Percentiles rank a stretch among this genome's conserved stretches.
Conservation (phyloP, 1,139 yeast genomes). For the Lodderomyces theae region DNA sequence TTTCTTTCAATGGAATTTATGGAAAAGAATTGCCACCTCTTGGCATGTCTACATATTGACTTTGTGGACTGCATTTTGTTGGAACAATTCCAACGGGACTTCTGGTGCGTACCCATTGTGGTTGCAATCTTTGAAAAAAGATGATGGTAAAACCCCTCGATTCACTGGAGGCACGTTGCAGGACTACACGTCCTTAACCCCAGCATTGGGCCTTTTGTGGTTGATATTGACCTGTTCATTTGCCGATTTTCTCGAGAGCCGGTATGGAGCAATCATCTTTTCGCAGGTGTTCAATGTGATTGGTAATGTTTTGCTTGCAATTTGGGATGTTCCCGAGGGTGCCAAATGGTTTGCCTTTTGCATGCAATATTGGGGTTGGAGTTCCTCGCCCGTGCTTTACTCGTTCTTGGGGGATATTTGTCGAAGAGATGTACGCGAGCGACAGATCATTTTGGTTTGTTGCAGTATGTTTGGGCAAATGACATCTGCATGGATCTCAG, state of each 20-base stretch:
- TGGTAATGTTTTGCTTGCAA: slow-evolving; percentile 43
- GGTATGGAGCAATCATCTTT: slow-evolving; percentile 56
- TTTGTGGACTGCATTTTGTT: slow-evolving; percentile 57
- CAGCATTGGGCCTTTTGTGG: slow-evolving; percentile 44
- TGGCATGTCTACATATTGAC: slow-evolving; percentile 55
- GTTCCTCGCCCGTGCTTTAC: slow-evolving; percentile 48
- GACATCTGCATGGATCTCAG: slow-evolving; percentile 44
- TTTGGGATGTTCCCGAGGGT: slow-evolving; percentile 44
- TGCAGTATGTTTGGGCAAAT: slow-evolving; percentile 46
- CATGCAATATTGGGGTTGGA: slow-evolving; percentile 48
- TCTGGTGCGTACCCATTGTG: slow-evolving; percentile 52
- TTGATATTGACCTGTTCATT: slow-evolving; percentile 38
- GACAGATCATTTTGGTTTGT: slow-evolving; percentile 43
- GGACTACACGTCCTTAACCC: slow-evolving; percentile 42
- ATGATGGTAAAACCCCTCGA: slow-evolving; percentile 22
- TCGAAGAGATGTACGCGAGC: slow-evolving; percentile 40
- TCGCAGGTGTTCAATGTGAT: slow-evolving; percentile 47
- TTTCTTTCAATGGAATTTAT: slow-evolving; percentile 33
- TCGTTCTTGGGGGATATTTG: slow-evolving; percentile 46
- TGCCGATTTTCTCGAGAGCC: slow-evolving; percentile 49
- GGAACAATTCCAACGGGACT: slow-evolving; percentile 53
- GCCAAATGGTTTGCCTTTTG: slow-evolving; percentile 51
- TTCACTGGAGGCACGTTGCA: slow-evolving; percentile 34
- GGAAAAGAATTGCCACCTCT: slow-evolving; percentile 50
- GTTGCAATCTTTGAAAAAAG: slow-evolving; percentile 35